Evolutionary conservation across 805 yeast species (phyloP), one percentile per base, ranked within the genome.

Genomic region (Ogataea populi-albae): DNA sequence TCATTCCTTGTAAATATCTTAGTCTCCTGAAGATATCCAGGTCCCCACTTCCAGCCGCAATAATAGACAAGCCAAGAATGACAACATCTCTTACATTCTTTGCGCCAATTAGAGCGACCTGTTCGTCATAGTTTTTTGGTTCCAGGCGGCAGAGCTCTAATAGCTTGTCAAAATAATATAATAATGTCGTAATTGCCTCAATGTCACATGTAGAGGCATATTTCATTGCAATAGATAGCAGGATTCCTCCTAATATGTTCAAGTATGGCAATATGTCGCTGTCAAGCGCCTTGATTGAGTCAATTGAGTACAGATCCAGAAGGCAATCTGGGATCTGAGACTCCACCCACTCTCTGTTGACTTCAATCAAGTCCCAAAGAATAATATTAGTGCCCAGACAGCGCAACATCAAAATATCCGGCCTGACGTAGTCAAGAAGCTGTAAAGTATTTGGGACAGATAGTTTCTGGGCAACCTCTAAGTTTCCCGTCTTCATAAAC

Each of bases 11-110:
- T 21, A 86, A 61, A 17, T 73, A 71, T 40, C 95, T 69, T 27
- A 86, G 64, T 34, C 96, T 69, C 48, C 89, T 70, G 46, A 93
- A 73, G 0, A 80, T 75, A 28, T 78, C 84, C 35, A 89, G 60
- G 55, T 93, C 96, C 1, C 98, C 98, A 11, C 88, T 77, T 1
- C 96, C 96, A 2, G 95, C 89, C 85, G 87, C 84, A 0, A 88
- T 71, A 18, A 86, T 66, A 0, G 96, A 74, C 5, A 75, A 57
- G 6, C 93, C 73, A 4, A 91, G 57, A 1, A 81, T 71, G 10
- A 87, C 47, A 1, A 81, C 64, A 43, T 78, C 78, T 31, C 79
- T 77, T 21, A 80, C 65, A 22, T 71, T 72, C 15, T 68, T 61
- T 1, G 82, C 72, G 7, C 85, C 72, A 27, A 66, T 60, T 26